Evolutionary conservation across 2,329 filamentous ascomycete species (phyloP).

Genomic region (Pyricularia grisea): DNA sequence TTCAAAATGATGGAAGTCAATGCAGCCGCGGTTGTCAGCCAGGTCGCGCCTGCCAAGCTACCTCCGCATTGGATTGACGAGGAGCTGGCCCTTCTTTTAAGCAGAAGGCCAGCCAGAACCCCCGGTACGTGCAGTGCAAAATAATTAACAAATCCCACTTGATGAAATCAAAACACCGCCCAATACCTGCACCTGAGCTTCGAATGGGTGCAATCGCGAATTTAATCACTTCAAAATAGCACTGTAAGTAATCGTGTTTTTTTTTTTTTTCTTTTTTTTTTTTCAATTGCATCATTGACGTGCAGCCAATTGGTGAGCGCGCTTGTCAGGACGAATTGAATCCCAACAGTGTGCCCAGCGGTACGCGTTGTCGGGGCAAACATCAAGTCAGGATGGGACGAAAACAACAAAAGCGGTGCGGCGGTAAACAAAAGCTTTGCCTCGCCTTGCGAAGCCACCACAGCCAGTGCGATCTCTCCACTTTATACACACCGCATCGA

Average conservation of each 20-base stretch:
- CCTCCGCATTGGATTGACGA: background rate
- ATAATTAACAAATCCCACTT: background rate
- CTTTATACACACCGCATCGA: background rate
- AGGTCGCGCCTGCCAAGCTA: background rate
- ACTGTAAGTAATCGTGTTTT: background rate
- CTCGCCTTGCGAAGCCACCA: background rate
- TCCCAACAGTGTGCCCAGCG: background rate
- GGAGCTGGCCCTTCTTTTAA: background rate
- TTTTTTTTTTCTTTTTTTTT: too few species aligned
- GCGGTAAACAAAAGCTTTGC: background rate
- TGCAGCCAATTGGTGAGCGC: background rate
- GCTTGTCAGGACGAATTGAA: background rate
- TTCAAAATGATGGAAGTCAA: background rate
- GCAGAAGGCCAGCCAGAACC: background rate
- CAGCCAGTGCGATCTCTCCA: background rate
- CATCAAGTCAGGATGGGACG: background rate
- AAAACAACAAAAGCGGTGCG: constrained; percentile 1
- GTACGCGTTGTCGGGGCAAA: constrained; percentile 1
- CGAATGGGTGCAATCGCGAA: background rate
- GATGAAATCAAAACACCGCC: background rate
- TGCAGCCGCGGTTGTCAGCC: constrained; percentile 1
- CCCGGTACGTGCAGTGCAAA: background rate
- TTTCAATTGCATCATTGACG: background rate
- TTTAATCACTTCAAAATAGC: background rate
- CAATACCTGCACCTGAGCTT: background rate